These are phyloP conservation scores for Bodo saltans DNA, from an alignment of 78 protist genomes.

Conservation along the genomic window DNA sequence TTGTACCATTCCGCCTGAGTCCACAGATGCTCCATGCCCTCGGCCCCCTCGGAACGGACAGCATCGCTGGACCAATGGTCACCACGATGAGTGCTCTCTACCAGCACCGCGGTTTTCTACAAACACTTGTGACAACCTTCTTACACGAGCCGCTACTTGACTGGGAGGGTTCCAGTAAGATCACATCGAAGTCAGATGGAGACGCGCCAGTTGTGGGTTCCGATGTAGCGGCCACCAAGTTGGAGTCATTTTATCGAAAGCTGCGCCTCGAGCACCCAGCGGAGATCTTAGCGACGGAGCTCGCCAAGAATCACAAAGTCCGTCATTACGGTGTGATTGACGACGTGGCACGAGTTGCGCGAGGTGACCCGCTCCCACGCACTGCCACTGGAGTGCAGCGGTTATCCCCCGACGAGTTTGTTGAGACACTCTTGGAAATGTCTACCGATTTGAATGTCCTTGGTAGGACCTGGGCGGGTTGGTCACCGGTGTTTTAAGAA, in stretches of 20 bases:
- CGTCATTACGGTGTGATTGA: neutral
- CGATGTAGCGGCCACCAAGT: neutral
- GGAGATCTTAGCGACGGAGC: slow-evolving; percentile 1
- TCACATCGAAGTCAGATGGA: neutral
- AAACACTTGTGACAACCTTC: slow-evolving; percentile 68
- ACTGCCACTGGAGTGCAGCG: neutral
- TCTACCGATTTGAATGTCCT: slow-evolving; percentile 83
- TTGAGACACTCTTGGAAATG: slow-evolving; percentile 78
- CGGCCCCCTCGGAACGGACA: neutral
- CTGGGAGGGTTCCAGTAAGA: slow-evolving; percentile 47
- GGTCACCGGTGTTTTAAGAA: slow-evolving; percentile 65
- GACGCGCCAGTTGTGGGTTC: neutral
- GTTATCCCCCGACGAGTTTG: slow-evolving; percentile 57
- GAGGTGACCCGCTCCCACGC: neutral
- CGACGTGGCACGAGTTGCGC: neutral
- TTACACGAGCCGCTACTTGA: slow-evolving; percentile 75
- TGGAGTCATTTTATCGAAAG: neutral
- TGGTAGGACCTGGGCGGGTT: slow-evolving; percentile 79
- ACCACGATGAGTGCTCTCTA: slow-evolving; percentile 44
- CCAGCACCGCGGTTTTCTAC: slow-evolving; percentile 43
- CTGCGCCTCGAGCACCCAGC: neutral
- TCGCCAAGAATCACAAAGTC: neutral
- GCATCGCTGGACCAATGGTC: neutral
- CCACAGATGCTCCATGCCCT: slow-evolving; percentile 50
- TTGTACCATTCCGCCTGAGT: slow-evolving; percentile 89